Evolutionary conservation across 306 rosid species (phyloP).

Genomic region (Inga laurina): DNA sequence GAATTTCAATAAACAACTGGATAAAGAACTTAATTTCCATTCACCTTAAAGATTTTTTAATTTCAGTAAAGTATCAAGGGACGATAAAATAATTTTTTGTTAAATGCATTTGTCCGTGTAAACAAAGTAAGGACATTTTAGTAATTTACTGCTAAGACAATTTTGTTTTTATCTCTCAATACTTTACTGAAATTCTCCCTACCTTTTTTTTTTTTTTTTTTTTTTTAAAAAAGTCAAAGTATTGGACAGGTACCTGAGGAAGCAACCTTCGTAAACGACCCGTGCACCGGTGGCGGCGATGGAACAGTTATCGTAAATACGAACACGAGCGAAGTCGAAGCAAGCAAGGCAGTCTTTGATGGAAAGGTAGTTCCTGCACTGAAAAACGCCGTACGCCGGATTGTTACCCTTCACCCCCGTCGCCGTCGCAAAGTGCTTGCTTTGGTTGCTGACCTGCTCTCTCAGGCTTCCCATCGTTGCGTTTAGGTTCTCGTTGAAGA

Average conservation of each 20-base stretch:
- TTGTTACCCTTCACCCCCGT: constrained; percentile 32
- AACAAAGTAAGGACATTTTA: too few relatives aligned
- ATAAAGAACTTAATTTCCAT: too few relatives aligned
- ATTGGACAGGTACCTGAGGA: constrained; percentile 49
- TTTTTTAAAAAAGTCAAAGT: background rate
- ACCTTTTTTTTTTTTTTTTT: too few relatives aligned
- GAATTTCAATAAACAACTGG: too few relatives aligned
- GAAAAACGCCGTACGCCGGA: constrained; percentile 39
- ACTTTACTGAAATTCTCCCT: too few relatives aligned
- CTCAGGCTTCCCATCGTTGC: constrained; percentile 41
- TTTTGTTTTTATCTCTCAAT: too few relatives aligned
- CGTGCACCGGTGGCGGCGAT: constrained; percentile 57
- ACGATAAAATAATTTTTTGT: too few relatives aligned
- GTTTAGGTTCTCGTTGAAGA: constrained; percentile 44
- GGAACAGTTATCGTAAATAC: constrained; percentile 53
- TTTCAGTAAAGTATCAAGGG: too few relatives aligned
- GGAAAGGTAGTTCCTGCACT: constrained; percentile 29
- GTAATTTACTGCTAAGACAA: too few relatives aligned
- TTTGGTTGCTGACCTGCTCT: constrained; percentile 32
- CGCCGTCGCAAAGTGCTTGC: constrained; percentile 43
- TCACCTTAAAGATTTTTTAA: too few relatives aligned
- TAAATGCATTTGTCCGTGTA: too few relatives aligned
- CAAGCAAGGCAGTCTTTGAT: constrained; percentile 48
- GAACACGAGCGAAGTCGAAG: constrained; percentile 37
- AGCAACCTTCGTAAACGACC: constrained; percentile 65